Evolutionary conservation across 768 basidiomycete species (phyloP), one percentile per base, ranked within the genome.

Genomic region (Macrolepiota dolichaula): DNA sequence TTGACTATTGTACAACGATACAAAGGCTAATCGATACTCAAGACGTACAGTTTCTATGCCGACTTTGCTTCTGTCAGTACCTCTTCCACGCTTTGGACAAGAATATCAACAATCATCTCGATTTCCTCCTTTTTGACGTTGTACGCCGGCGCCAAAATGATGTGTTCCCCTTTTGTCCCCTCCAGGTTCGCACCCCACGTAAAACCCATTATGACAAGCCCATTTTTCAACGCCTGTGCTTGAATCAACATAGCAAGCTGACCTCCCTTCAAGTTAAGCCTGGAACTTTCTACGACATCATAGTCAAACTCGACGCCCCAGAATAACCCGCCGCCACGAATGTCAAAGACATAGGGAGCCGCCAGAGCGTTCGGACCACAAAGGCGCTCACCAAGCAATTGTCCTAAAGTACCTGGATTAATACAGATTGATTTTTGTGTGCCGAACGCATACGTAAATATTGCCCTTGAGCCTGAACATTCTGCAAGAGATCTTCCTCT

Each of bases 261-360:
- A 51, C 80, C 62, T 2, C 79, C 81, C 64, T 79, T 77, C 61
- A 89, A 79, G 61, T 85, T 76, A 17, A 84, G 54, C n/a, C 71
- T 70, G 38, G 71, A 61, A 10, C 76, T 79, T 58, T 79, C 76
- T 12, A 72, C 68, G 15, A 69, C 70, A 4, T 78, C 77, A 63
- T 90, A 85, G 65, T 93, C 90, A 63, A 92, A 94, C 69, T 95
- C 93, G 57, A 95, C 74, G 24, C 79, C 88, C 89, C 89, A 94
- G 76, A 94, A 92, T 29, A 86, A 81, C 36, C 94, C 94, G 19
- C 85, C 85, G 10, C 94, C 94, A 29, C 94, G 87, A 62, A 94
- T 84, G 69, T 94, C 92, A 67, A 88, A 91, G 3, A 83, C 81
- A 69, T 82, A 88, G 0, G 87, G 88, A 27, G 84, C 82, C 37